These are phyloP conservation scores for Abelmoschus esculentus DNA, from an alignment of 345 rosid species.

Conservation along the genomic window DNA sequence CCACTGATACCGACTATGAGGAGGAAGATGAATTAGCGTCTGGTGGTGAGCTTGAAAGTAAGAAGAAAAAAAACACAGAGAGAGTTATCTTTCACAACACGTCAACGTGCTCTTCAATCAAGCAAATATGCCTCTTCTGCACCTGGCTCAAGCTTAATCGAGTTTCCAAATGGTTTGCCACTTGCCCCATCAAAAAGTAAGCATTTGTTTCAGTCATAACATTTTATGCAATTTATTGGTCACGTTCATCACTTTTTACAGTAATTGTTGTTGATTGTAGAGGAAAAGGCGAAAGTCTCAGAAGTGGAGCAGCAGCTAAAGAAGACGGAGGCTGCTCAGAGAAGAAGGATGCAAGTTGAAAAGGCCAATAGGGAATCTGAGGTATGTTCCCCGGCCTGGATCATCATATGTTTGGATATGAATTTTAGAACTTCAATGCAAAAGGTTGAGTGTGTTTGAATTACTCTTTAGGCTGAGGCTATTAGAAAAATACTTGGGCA, in stretches of 20 bases:
- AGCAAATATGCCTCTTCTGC: conserved; percentile 45
- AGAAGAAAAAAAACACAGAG: conserved; percentile 41
- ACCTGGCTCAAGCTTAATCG: conserved; percentile 46
- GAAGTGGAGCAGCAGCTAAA: conserved; percentile 80
- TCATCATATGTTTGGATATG: not conserved
- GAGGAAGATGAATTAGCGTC: conserved; percentile 45
- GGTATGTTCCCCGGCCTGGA: conserved; percentile 37
- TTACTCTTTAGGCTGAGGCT: conserved; percentile 55
- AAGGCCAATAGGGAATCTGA: conserved; percentile 82
- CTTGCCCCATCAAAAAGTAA: conserved; percentile 85
- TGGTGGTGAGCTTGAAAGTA: conserved; percentile 46
- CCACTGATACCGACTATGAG: conserved; percentile 44
- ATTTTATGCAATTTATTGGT: conserved; percentile 7
- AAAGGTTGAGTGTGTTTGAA: conserved; percentile 10
- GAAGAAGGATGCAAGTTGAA: conserved; percentile 77
- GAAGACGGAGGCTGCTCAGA: conserved; percentile 91
- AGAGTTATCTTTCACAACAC: conserved; percentile 68
- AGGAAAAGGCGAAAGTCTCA: conserved; percentile 77
- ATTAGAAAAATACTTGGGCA: conserved; percentile 60
- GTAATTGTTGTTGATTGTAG: conserved; percentile 26
- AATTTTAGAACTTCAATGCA: conserved; percentile 1
- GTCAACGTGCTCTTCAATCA: conserved; percentile 87
- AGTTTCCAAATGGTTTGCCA: conserved; percentile 88
- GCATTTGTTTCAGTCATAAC: conserved; percentile 16
- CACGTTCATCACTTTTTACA: not conserved